Percentiles rank a stretch among this genome's conserved stretches.
Evolutionary conservation across 1,139 yeast genomes (phyloP).

Genomic region (Sugiyamaella grinbergsii): DNA sequence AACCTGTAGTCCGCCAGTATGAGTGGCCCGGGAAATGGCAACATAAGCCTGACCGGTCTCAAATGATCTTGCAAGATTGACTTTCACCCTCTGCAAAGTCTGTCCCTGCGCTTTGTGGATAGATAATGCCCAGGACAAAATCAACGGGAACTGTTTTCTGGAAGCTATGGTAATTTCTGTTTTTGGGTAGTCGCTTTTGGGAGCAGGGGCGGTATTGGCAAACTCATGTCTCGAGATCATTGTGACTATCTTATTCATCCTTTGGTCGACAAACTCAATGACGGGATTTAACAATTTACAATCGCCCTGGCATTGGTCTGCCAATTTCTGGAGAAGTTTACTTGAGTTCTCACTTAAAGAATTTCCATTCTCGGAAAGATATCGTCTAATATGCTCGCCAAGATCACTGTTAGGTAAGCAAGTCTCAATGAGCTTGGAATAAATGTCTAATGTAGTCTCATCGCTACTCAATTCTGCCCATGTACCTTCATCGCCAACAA

Average conservation of each 20-base stretch:
- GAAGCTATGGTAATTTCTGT: conserved; percentile 29
- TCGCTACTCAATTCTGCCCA: conserved; percentile 9
- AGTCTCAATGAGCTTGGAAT: conserved; percentile 2
- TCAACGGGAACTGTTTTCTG: conserved; percentile 69
- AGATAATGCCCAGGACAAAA: conserved; percentile 85
- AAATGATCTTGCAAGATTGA: conserved; percentile 68
- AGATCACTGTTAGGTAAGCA: conserved; percentile 1
- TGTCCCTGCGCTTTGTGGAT: conserved; percentile 94
- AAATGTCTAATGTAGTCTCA: conserved; percentile 4
- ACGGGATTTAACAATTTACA: conserved; percentile 1
- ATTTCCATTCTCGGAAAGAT: not conserved
- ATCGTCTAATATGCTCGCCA: not conserved
- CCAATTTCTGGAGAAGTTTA: not conserved
- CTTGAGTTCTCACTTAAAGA: not conserved
- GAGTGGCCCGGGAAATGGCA: conserved; percentile 86
- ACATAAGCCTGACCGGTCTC: conserved; percentile 90
- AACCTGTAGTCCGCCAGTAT: conserved; percentile 71
- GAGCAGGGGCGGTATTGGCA: conserved; percentile 8
- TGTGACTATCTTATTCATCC: not conserved
- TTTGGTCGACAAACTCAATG: conserved; percentile 7
- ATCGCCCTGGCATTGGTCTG: not conserved
- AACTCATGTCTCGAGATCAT: conserved; percentile 13
- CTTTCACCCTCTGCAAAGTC: conserved; percentile 74
- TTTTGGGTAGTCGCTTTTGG: not conserved
- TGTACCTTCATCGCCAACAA: conserved; percentile 31